phyloP scores from a whole-genome alignment of 78 protist genomes.

The Planoprotostelium fungivorum region DNA sequence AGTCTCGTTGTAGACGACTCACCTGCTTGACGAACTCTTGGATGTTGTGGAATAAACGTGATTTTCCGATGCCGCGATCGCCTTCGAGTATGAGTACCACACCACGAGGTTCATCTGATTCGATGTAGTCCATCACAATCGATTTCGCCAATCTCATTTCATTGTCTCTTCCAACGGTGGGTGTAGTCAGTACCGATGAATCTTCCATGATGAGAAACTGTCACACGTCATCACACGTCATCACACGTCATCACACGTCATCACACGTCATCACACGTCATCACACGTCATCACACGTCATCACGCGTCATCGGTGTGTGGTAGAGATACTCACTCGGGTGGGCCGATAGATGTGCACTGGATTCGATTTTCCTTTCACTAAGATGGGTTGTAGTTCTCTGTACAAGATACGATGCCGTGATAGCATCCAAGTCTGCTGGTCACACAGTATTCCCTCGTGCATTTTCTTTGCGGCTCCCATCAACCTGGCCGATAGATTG shows the following conservation, averaged over 20 bases:
- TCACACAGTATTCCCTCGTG: not conserved
- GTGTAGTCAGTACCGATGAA: not conserved
- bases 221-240: not conserved
- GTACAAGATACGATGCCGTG: not conserved
- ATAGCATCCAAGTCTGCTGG: not conserved
- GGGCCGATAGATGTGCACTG: not conserved
- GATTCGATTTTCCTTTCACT: not conserved
- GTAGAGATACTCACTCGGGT: too few relatives aligned
- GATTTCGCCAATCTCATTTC: not conserved
- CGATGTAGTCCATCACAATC: not conserved
- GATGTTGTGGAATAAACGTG: not conserved
- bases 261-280: not conserved
- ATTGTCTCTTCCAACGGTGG: not conserved
- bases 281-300: too few relatives aligned
- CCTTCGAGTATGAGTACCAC: not conserved
- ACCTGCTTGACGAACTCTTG: not conserved
- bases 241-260: too few relatives aligned
- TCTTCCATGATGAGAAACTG: not conserved
- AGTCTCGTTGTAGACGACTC: too few relatives aligned
- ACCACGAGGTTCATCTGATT: not conserved
- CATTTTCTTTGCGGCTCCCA: not conserved
- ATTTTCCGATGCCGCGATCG: not conserved
- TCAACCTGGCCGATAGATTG: not conserved
- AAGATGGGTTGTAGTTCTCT: not conserved
- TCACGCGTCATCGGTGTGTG: not conserved